phyloP scores from a whole-genome alignment of 2,329 filamentous ascomycete species.

The Fusarium incarnatum region DNA sequence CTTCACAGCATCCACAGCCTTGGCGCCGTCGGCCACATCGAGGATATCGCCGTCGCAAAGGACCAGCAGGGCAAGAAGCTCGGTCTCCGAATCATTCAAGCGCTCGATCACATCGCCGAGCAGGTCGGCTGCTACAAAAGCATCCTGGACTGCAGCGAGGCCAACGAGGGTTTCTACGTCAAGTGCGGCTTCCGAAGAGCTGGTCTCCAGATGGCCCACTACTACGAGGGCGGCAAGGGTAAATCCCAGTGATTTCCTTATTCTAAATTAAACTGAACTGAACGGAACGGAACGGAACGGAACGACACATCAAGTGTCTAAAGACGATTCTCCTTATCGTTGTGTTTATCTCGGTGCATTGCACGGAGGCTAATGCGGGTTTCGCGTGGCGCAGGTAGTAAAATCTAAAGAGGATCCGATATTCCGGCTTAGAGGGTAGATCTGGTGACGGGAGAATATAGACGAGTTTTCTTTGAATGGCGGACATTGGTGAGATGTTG shows the following conservation, averaged over 20 bases:
- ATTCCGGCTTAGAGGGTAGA: conserved; percentile 35
- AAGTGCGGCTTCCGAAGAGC: conserved; percentile 96
- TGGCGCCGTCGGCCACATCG: conserved; percentile 91
- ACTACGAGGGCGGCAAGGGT: conserved; percentile 74
- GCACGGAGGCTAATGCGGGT: conserved; percentile 42
- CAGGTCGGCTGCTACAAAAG: conserved; percentile 96
- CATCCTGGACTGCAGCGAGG: conserved; percentile 95
- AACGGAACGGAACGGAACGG: not conserved
- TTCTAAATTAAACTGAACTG: not conserved
- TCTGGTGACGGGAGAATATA: conserved; percentile 33
- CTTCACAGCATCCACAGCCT: conserved; percentile 77
- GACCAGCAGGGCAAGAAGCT: conserved; percentile 98
- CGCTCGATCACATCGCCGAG: conserved; percentile 87
- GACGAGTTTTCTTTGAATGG: conserved; percentile 12
- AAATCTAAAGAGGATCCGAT: conserved; percentile 42
- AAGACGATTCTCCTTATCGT: conserved; percentile 18
- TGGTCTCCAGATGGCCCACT: conserved; percentile 96
- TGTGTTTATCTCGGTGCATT: conserved; percentile 26
- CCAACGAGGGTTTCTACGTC: conserved; percentile 97
- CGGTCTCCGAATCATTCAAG: conserved; percentile 91
- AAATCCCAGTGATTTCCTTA: conserved; percentile 52
- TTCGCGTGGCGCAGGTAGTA: conserved; percentile 47
- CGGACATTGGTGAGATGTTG: not conserved
- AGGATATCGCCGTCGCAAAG: conserved; percentile 95
- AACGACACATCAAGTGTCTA: not conserved